Conservation (phyloP, 192 early-diverging fungal genomes). For the Coemansia sp. region DNA sequence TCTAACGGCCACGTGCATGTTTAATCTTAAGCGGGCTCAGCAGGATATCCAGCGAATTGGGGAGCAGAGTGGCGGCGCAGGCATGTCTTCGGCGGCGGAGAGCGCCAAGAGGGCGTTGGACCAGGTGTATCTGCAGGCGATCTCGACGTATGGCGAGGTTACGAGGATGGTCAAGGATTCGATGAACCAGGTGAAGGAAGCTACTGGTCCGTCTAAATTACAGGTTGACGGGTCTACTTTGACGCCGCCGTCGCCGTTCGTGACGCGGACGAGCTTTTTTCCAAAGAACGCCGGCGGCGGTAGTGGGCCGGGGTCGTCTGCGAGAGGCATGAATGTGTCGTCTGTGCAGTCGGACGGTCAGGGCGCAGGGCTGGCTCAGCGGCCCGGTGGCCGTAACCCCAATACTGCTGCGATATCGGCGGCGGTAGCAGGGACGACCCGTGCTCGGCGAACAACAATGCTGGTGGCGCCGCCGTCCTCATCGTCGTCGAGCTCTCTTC, state of each 20-base stretch:
- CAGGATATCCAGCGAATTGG: conserved; percentile 9
- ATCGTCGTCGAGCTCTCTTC: too few species aligned
- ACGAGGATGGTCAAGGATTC: conserved; percentile 32
- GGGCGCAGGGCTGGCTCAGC: background rate
- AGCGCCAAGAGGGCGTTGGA: conserved; percentile 20
- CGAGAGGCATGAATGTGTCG: background rate
- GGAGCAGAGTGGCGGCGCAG: conserved; percentile 3
- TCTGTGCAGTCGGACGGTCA: background rate
- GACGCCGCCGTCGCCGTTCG: conserved; percentile 41
- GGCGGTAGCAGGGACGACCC: conserved; percentile 45
- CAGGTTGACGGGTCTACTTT: conserved; percentile 34
- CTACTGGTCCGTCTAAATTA: conserved; percentile 35
- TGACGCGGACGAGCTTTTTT: conserved; percentile 16
- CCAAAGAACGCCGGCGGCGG: background rate
- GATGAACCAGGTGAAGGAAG: conserved; percentile 31
- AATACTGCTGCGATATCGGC: conserved; percentile 42
- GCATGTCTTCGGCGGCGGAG: background rate
- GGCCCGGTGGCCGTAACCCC: conserved; percentile 11
- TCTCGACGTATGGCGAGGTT: conserved; percentile 38
- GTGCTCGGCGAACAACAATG: conserved; percentile 19
- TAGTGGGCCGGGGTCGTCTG: background rate
- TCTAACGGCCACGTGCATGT: conserved; percentile 40
- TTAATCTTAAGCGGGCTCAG: conserved; percentile 30
- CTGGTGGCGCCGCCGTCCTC: conserved; percentile 7
- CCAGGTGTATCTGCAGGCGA: conserved; percentile 52